Conservation (phyloP, 129 eudicot species). For the Calendula officinalis region DNA sequence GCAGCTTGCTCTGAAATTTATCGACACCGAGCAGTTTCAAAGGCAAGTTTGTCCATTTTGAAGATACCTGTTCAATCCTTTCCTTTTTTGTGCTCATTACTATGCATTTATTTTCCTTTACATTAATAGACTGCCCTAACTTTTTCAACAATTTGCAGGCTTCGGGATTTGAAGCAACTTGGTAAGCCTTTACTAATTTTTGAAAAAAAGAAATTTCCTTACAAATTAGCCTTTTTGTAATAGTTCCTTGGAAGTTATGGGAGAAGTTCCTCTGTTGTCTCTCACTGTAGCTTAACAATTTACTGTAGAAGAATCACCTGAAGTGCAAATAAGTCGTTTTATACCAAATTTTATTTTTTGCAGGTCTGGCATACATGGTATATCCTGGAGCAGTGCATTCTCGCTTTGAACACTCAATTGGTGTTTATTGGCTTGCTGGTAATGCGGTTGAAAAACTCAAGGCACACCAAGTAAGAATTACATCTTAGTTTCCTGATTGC, state of each 20-base stretch:
- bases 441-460: conserved; percentile 58
- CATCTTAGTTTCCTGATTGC: conserved; percentile 3
- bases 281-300: conserved; percentile 3
- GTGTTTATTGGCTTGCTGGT: conserved; percentile 96
- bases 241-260: conserved; percentile 1
- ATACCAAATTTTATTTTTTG: conserved; percentile 9
- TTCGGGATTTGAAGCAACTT: conserved; percentile 88
- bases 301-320: neutral
- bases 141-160: conserved; percentile 46
- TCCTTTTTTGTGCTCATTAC: neutral
- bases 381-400: conserved; percentile 98
- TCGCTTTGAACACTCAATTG: conserved; percentile 95
- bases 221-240: conserved; percentile 1
- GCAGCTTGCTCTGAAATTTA: conserved; percentile 81
- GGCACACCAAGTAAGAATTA: conserved; percentile 52
- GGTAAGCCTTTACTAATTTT: conserved; percentile 44
- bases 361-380: conserved; percentile 73
- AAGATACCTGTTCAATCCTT: neutral
- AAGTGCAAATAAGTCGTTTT: conserved; percentile 12
- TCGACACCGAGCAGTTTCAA: conserved; percentile 94
- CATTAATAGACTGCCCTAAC: conserved; percentile 9
- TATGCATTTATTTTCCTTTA: conserved; percentile 1
- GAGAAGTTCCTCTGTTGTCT: neutral
- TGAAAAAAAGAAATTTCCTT: neutral
- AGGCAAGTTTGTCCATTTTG: conserved; percentile 48